These are phyloP conservation scores for Mucor irregularis DNA, from an alignment of 371 early-diverging fungal species.

Conservation along the genomic window DNA sequence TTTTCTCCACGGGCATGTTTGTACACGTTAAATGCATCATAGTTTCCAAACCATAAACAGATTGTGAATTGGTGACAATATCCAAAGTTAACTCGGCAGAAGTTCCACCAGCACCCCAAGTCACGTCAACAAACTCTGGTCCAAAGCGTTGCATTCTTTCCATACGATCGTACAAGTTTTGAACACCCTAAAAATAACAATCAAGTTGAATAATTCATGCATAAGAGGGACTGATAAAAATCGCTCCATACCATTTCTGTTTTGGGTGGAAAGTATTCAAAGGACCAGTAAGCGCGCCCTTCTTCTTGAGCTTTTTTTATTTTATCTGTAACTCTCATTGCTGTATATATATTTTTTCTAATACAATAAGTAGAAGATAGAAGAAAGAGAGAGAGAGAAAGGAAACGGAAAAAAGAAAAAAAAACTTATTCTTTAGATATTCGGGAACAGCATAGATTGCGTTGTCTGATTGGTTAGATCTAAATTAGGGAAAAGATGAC, in stretches of 20 bases:
- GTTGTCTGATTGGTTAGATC: too few relatives aligned
- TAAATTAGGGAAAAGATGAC: too few relatives aligned
- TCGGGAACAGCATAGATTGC: too few relatives aligned
- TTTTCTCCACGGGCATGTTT: conserved; percentile 88
- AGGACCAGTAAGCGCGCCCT: conserved; percentile 80
- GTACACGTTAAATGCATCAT: conserved; percentile 98
- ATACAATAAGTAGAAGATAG: background rate
- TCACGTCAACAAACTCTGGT: conserved; percentile 94
- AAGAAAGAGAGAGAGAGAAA: background rate
- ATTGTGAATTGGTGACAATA: conserved; percentile 86
- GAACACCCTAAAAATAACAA: conserved; percentile 53
- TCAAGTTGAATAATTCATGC: background rate
- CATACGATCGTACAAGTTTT: conserved; percentile 80
- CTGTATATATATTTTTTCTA: background rate
- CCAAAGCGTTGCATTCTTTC: conserved; percentile 90
- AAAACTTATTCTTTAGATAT: too few relatives aligned
- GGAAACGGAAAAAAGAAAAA: too few relatives aligned
- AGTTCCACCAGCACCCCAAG: conserved; percentile 96
- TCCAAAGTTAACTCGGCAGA: conserved; percentile 87
- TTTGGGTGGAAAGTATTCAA: conserved; percentile 97
- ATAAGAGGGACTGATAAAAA: background rate
- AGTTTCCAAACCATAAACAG: conserved; percentile 92
- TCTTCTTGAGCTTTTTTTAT: conserved; percentile 70
- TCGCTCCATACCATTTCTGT: conserved; percentile 56
- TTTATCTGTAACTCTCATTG: conserved; percentile 81